Conservation (phyloP, 257 asterid species). For the Solanum sparsipilum region DNA sequence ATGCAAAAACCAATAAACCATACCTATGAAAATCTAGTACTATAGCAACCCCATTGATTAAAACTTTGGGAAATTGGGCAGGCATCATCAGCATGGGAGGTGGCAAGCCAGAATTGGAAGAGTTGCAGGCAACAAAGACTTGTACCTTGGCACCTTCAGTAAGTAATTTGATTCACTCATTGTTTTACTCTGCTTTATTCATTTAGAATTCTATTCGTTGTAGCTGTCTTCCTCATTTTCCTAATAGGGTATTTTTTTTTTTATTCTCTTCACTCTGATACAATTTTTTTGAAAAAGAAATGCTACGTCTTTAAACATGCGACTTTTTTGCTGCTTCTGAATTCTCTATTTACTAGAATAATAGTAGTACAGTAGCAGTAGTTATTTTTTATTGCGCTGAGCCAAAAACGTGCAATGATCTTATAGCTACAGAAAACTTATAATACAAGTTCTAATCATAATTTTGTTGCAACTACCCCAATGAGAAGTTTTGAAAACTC, state of each 20-base stretch:
- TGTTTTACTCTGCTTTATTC: background rate
- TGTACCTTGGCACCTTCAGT: conserved; percentile 98
- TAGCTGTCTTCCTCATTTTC: background rate
- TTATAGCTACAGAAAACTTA: background rate
- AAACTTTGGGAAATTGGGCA: conserved; percentile 15
- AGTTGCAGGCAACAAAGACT: conserved; percentile 95
- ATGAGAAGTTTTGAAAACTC: background rate
- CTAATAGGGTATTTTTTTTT: background rate
- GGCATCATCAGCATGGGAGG: conserved; percentile 94
- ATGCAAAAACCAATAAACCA: background rate
- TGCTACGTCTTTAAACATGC: background rate
- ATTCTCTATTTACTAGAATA: background rate
- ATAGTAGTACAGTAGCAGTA: background rate
- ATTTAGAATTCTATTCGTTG: background rate
- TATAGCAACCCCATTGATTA: background rate
- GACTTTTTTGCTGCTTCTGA: background rate
- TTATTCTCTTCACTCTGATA: background rate
- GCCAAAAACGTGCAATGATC: background rate
- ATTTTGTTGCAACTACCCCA: background rate
- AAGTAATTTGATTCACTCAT: conserved; percentile 23
- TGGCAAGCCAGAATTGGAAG: conserved; percentile 98
- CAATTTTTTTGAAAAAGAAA: background rate
- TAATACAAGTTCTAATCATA: background rate
- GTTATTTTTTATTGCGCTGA: background rate
- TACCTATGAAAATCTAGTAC: conserved; percentile 7